These are phyloP conservation scores for Sclerotiophoma versabilis DNA, from an alignment of 2,329 filamentous ascomycete species.

Conservation along the genomic window DNA sequence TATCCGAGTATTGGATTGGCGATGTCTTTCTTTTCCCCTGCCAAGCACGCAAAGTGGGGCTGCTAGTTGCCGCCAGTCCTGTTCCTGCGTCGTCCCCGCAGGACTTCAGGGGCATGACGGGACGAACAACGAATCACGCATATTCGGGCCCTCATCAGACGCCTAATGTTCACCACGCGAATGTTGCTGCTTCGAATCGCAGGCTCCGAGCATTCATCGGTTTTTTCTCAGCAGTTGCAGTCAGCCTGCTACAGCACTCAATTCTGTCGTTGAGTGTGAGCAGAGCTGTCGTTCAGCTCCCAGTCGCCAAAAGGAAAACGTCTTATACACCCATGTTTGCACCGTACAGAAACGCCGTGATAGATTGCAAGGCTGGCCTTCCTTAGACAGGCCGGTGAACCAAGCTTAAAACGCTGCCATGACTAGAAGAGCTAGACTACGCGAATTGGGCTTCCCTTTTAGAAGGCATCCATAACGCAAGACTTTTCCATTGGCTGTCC, in stretches of 20 bases:
- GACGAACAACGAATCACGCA: constrained; percentile 34
- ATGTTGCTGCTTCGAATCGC: background rate
- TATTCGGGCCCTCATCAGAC: constrained; percentile 16
- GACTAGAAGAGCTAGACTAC: constrained; percentile 32
- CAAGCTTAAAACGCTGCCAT: constrained; percentile 28
- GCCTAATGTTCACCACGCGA: constrained; percentile 21
- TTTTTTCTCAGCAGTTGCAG: background rate
- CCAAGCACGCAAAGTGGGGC: constrained; percentile 35
- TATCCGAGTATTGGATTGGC: constrained; percentile 12
- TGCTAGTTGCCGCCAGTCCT: constrained; percentile 30
- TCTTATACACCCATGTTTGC: constrained; percentile 1
- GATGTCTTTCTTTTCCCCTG: constrained; percentile 36
- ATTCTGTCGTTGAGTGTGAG: background rate
- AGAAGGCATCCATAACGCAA: constrained; percentile 23
- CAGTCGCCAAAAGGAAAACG: background rate
- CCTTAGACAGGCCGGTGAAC: constrained; percentile 30
- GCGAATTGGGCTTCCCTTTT: constrained; percentile 31
- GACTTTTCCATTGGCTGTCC: constrained; percentile 29
- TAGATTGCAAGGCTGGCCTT: constrained; percentile 24
- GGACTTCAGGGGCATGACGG: constrained; percentile 31
- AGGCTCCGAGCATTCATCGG: background rate
- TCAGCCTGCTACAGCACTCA: background rate
- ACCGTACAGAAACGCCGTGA: constrained; percentile 5
- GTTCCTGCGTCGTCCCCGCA: constrained; percentile 36
- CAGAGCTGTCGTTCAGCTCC: constrained; percentile 2